Conservation (phyloP, 768 basidiomycete genomes). For the Floccularia luteovirens region DNA sequence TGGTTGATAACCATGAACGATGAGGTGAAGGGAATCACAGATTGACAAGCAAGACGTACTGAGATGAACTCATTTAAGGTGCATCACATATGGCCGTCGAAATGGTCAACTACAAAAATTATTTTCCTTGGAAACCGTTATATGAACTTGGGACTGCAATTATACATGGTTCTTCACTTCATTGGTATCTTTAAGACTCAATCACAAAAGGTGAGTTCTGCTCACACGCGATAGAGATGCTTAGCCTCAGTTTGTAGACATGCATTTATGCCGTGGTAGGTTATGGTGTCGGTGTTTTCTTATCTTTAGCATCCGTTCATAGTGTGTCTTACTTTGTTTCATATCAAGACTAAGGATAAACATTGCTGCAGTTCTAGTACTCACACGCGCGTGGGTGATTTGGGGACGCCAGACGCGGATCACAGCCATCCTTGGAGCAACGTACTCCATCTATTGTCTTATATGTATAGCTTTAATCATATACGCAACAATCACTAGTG, state of each 20-base stretch:
- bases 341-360: neutral
- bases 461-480: constrained; percentile 8
- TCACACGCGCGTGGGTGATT: constrained; percentile 10
- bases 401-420: constrained; percentile 9
- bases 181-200: constrained; percentile 2
- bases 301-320: constrained; percentile 9
- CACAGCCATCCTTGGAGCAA: constrained; percentile 2
- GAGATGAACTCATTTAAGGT: constrained; percentile 4
- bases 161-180: constrained; percentile 6
- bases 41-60: neutral
- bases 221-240: neutral
- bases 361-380: constrained; percentile 8
- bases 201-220: neutral
- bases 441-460: constrained; percentile 6
- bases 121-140: constrained; percentile 14
- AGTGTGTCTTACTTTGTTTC: constrained; percentile 2
- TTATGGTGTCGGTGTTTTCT: constrained; percentile 9
- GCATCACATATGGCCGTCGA: constrained; percentile 12
- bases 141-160: constrained; percentile 10
- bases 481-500: constrained; percentile 5
- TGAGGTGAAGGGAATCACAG: constrained; percentile 8
- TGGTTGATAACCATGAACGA: constrained; percentile 12
- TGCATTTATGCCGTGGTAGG: constrained; percentile 8
- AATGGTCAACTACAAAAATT: constrained; percentile 10
- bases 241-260: constrained; percentile 2